Evolutionary conservation across 2,329 filamentous ascomycete genomes (phyloP).

Genomic region (Leptographium radiaticola): DNA sequence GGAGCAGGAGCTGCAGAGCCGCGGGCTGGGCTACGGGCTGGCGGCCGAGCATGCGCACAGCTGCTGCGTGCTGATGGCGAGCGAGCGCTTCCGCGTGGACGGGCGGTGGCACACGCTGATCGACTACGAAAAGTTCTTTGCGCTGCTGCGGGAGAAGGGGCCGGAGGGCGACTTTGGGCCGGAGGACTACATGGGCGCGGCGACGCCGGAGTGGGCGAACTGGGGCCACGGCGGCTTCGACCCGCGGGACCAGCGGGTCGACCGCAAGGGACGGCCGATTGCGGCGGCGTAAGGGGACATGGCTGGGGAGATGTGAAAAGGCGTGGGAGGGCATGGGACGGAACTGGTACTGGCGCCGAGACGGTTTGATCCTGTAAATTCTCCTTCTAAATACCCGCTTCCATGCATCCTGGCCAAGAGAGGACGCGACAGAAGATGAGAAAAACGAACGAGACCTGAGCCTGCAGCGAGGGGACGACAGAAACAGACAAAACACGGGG

Average conservation of each 20-base stretch:
- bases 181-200: slow-evolving; percentile 77
- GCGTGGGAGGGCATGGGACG: neutral
- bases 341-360: neutral
- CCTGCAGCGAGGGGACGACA: neutral
- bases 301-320: neutral
- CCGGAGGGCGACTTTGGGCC: slow-evolving; percentile 60
- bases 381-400: slow-evolving; percentile 6
- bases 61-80: slow-evolving; percentile 81
- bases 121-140: slow-evolving; percentile 80
- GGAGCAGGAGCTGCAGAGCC: slow-evolving; percentile 50
- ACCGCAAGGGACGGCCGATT: slow-evolving; percentile 66
- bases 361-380: slow-evolving; percentile 1
- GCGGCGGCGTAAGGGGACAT: slow-evolving; percentile 17
- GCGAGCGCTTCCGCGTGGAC: slow-evolving; percentile 61
- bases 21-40: slow-evolving; percentile 75
- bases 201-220: slow-evolving; percentile 85
- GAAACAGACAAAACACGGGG: neutral
- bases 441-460: neutral
- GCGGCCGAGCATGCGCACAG: slow-evolving; percentile 91
- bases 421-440: neutral
- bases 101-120: slow-evolving; percentile 87
- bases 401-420: slow-evolving; percentile 5
- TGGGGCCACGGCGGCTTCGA: slow-evolving; percentile 96
- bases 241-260: slow-evolving; percentile 75
- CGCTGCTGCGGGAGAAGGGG: slow-evolving; percentile 58